Percentiles rank a stretch among this genome's conserved stretches.
Conservation (phyloP, 106 monocot genomes). For the Xerophyta viscosa region DNA sequence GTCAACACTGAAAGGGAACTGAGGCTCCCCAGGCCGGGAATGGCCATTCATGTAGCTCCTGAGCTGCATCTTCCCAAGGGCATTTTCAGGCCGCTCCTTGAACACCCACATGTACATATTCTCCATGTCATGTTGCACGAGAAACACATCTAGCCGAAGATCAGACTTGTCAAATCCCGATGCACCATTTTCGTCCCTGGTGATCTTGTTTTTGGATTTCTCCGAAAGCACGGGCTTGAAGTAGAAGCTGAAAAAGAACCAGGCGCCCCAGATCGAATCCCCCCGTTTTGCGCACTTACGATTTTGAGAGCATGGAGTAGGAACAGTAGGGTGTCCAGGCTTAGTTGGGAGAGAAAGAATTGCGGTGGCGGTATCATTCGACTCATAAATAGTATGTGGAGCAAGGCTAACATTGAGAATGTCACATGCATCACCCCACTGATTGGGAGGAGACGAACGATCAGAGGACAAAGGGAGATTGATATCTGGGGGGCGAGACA, state of each 20-base stretch:
- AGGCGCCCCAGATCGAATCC: conserved; percentile 40
- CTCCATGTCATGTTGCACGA: conserved; percentile 63
- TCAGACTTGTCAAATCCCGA: conserved; percentile 40
- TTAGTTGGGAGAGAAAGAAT: conserved; percentile 8
- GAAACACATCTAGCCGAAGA: conserved; percentile 40
- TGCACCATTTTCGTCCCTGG: conserved; percentile 8
- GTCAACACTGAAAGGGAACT: conserved; percentile 36
- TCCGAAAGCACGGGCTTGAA: conserved; percentile 40
- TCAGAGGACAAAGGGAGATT: conserved; percentile 39
- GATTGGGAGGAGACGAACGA: conserved; percentile 22
- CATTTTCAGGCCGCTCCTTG: conserved; percentile 44
- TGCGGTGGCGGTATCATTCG: neutral
- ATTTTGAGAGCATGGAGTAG: neutral
- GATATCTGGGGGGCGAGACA: conserved; percentile 38
- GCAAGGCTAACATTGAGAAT: conserved; percentile 4
- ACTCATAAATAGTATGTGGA: neutral
- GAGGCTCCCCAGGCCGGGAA: conserved; percentile 38
- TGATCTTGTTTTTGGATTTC: conserved; percentile 35
- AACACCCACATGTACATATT: conserved; percentile 68
- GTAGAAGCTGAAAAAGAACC: conserved; percentile 54
- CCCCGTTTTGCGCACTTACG: conserved; percentile 24
- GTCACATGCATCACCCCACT: conserved; percentile 10
- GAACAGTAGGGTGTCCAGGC: neutral
- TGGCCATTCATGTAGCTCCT: conserved; percentile 57
- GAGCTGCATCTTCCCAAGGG: conserved; percentile 55